These are phyloP conservation scores for Euphorbia tirucalli DNA, from an alignment of 345 rosid genomes.

Conservation along the genomic window DNA sequence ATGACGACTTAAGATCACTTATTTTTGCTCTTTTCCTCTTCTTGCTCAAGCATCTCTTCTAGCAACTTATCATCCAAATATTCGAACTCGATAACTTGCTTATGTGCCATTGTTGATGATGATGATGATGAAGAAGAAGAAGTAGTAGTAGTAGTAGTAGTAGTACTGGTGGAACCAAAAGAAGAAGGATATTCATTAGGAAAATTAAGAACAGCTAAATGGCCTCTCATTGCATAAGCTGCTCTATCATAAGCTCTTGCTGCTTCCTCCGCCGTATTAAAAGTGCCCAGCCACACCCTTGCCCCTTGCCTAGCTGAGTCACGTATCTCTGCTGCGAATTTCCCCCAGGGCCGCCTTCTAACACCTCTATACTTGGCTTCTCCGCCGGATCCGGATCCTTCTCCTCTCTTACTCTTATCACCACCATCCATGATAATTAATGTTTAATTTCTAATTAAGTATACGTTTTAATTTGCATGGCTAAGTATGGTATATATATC, in stretches of 20 bases:
- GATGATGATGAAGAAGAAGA: constrained; percentile 34
- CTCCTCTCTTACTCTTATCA: not conserved
- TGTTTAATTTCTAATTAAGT: too few relatives aligned
- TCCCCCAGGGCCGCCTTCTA: constrained; percentile 88
- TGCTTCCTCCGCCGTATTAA: constrained; percentile 83
- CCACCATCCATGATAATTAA: constrained; percentile 38
- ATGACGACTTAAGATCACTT: not conserved
- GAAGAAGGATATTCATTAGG: constrained; percentile 62
- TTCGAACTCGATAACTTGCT: constrained; percentile 75
- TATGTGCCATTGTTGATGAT: constrained; percentile 29
- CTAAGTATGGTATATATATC: too few relatives aligned
- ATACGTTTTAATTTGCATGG: constrained; percentile 27
- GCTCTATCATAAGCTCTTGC: constrained; percentile 88
- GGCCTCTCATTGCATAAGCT: constrained; percentile 83
- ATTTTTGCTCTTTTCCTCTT: constrained; percentile 43
- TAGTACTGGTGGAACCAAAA: not conserved
- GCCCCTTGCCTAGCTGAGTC: constrained; percentile 73
- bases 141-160: not conserved
- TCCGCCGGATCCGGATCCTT: constrained; percentile 19
- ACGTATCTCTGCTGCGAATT: constrained; percentile 86
- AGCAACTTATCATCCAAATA: constrained; percentile 67
- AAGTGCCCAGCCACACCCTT: constrained; percentile 90
- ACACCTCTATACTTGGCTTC: constrained; percentile 67
- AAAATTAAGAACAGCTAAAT: constrained; percentile 69
- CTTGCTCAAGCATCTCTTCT: constrained; percentile 74